A percentile compares a stretch with the other conserved stretches of the same genome.
Conservation (phyloP, 768 basidiomycete species). For the Cantharellus cinnabarinus region DNA sequence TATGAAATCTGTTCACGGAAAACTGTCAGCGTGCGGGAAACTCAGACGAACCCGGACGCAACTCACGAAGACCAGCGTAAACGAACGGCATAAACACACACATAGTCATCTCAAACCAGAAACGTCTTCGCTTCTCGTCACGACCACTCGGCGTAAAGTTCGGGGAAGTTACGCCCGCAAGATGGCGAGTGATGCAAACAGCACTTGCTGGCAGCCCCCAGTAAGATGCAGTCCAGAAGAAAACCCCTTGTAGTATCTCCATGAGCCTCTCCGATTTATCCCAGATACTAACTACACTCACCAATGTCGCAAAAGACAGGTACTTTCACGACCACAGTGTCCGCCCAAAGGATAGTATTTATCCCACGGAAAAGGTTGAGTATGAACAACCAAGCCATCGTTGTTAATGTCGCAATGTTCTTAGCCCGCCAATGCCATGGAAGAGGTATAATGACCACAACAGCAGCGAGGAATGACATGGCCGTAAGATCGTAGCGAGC, state of each 20-base stretch:
- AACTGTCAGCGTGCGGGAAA: neutral
- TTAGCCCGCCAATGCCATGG: constrained; percentile 12
- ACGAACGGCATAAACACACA: neutral
- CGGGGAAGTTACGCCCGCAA: neutral
- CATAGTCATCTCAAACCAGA: neutral
- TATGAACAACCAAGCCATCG: constrained; percentile 10
- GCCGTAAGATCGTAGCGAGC: neutral
- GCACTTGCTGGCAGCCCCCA: neutral
- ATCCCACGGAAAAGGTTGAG: neutral
- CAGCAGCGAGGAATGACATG: constrained; percentile 1
- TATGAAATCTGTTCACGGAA: neutral
- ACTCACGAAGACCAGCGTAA: neutral
- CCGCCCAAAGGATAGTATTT: neutral
- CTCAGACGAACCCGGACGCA: neutral
- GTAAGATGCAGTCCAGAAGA: neutral
- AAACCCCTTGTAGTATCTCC: neutral
- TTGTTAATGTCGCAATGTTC: constrained; percentile 12
- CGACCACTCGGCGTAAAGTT: neutral
- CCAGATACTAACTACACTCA: neutral
- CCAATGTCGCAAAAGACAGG: neutral
- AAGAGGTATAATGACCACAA: constrained; percentile 12
- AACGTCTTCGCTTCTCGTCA: neutral
- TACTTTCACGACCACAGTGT: neutral
- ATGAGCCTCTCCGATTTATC: neutral
- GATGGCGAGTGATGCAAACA: neutral